These are phyloP conservation scores for Gastrolobium bilobum DNA, from an alignment of 306 rosid genomes.

Conservation along the genomic window DNA sequence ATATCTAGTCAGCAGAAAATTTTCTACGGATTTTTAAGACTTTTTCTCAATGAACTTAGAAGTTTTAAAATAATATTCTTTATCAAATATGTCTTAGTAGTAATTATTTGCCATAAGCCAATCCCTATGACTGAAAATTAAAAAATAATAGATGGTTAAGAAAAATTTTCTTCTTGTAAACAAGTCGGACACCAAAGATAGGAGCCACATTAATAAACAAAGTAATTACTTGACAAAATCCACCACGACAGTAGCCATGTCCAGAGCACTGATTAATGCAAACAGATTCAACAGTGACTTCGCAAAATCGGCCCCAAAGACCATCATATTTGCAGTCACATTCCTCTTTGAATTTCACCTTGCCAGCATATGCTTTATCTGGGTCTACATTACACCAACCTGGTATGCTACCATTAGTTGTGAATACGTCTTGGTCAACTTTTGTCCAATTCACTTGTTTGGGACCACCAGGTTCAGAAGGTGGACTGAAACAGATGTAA, in stretches of 20 bases:
- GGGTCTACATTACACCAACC: slow-evolving; percentile 99
- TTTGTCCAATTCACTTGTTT: slow-evolving; percentile 74
- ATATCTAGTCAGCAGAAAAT: slow-evolving; percentile 11
- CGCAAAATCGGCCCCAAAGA: slow-evolving; percentile 78
- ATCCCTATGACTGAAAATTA: slow-evolving; percentile 31
- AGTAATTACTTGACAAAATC: slow-evolving; percentile 83
- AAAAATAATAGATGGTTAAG: slow-evolving; percentile 43
- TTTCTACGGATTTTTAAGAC: neutral
- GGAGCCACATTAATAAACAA: slow-evolving; percentile 15
- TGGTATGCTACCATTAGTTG: slow-evolving; percentile 73
- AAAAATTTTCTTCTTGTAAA: slow-evolving; percentile 34
- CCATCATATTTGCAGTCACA: slow-evolving; percentile 95
- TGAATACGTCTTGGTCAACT: slow-evolving; percentile 77
- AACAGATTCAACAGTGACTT: slow-evolving; percentile 74
- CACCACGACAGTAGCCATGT: slow-evolving; percentile 89
- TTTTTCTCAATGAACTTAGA: neutral
- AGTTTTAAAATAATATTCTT: slow-evolving; percentile 30
- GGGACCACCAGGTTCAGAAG: slow-evolving; percentile 76
- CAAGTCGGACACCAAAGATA: slow-evolving; percentile 40
- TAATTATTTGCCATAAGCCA: slow-evolving; percentile 17
- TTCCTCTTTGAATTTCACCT: slow-evolving; percentile 78
- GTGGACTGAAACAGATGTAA: slow-evolving; percentile 64
- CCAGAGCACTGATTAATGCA: slow-evolving; percentile 96
- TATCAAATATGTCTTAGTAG: neutral
- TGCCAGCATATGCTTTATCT: slow-evolving; percentile 77